These are phyloP conservation scores for Saposhnikovia divaricata DNA, from an alignment of 129 eudicot species.

Conservation along the genomic window DNA sequence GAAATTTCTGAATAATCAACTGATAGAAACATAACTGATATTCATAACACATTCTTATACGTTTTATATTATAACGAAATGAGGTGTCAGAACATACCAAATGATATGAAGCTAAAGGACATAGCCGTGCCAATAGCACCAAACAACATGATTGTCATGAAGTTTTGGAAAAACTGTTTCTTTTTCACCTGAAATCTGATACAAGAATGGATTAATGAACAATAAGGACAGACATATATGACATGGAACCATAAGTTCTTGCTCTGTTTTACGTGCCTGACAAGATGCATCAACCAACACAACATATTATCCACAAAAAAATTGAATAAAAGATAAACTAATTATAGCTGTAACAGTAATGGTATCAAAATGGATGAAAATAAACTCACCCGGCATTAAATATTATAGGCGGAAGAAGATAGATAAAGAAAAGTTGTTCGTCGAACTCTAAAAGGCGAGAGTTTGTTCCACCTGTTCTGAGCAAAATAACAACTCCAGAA, in stretches of 20 bases:
- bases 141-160: slow-evolving; percentile 51
- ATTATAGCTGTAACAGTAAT: neutral
- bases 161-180: slow-evolving; percentile 71
- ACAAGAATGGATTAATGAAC: neutral
- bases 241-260: too few species aligned
- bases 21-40: neutral
- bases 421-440: slow-evolving; percentile 70
- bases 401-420: slow-evolving; percentile 86
- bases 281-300: too few species aligned
- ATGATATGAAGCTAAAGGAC: slow-evolving; percentile 65
- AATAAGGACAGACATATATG: neutral
- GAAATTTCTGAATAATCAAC: neutral
- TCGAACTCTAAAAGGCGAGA: slow-evolving; percentile 56
- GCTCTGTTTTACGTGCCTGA: too few species aligned
- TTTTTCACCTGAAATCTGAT: slow-evolving; percentile 79
- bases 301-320: too few species aligned
- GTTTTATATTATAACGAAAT: neutral
- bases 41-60: neutral
- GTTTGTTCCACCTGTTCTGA: slow-evolving; percentile 43
- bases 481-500: slow-evolving; percentile 41
- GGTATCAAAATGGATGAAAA: neutral
- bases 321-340: too few species aligned
- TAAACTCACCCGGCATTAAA: slow-evolving; percentile 83
- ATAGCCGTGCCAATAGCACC: slow-evolving; percentile 81
- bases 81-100: slow-evolving; percentile 21